Evolutionary conservation across 345 rosid species (phyloP), one percentile per base, ranked within the genome.

Genomic region (Citrus medica): DNA sequence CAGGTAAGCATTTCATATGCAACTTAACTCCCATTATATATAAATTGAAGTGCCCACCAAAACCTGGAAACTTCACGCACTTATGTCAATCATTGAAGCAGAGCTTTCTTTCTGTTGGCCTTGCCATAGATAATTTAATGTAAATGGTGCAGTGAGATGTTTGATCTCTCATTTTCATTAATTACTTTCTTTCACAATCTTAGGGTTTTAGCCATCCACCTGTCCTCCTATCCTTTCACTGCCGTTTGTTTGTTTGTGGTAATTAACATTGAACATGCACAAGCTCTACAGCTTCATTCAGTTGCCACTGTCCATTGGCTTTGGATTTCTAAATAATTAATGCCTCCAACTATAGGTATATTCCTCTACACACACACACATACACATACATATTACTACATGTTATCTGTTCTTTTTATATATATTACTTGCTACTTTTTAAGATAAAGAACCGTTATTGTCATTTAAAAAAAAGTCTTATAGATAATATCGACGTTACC

Each of bases 1-100:
- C 98, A 93, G 93, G 94, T 89, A 79, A 12, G 65, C 30, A 9
- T n/a, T 24, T 24, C 65, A 24, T 60, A 9, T 25, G 65, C 30
- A 60, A n/a, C 13, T 8, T 14, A 60, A 9, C 5, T 9, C 13
- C 9, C 4, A 60, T n/a, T 25, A 25, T 60, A 46, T n/a, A 10
- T 37, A 7, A 6, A 37, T 60, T n/a, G 12, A 60, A 8, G 37
- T 62, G 40, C 58, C 73, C 22, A 53, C 58, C 58, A 53, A 53
- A 53, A 53, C 58, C 58, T 60, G 30, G 71, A 63, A 62, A 38
- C 60, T 53, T 63, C 70, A 38, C 22, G 71, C 75, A 76, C 66
- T 79, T 76, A 72, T 68, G 48, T 60, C 19, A 51, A 71, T 75
- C 62, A 75, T 67, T 56, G 74, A 78, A 65, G 65, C 21, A 28